Evolutionary conservation across 106 monocot genomes (phyloP), one percentile per base, ranked within the genome.

Genomic region (Acorus calamus): DNA sequence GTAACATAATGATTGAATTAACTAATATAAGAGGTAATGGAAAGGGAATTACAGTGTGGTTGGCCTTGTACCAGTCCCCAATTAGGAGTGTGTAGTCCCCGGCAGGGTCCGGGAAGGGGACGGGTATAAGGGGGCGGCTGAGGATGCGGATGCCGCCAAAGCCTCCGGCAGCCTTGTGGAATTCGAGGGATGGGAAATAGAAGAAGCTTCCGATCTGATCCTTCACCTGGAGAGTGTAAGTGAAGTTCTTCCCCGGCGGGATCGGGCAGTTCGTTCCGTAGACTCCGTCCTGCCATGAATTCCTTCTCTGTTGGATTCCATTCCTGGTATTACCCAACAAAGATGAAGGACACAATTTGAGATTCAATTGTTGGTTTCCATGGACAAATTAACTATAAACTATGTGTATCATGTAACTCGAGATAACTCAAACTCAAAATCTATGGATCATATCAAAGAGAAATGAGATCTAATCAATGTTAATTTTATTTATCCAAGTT

Each of bases 141-240:
- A 78, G 72, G 42, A 88, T 70, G 2, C 88, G 77, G 42, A 88
- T 62, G 44, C 80, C 88, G 8, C 88, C 87, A 48, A 81, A 88
- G 10, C 80, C 84, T 3, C 88, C 88, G 50, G 78, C 84, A 3
- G 84, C 88, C 64, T 78, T 88, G 46, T 88, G 88, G 70, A 75
- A 78, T 6, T 61, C 75, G n/a, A 84, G 74, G 46, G 88, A 88
- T 0, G 88, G 83, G 61, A 84, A 88, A 73, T 84, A 88, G 78
- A 78, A 88, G 73, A 66, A 88, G 70, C 78, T 81, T 42, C 84
- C 88, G 55, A 88, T 88, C 51, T 88, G 88, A 14, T 88, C 84
- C 73, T 88, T 88, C 62, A 81, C 49, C 43, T 88, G 88, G 41
- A 88, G 44, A 10, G 72, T 73, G 63, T 88, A 88, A 6, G 88